A percentile compares a stretch with the other conserved stretches of the same genome.
phyloP scores from a whole-genome alignment of 495 filamentous ascomycete genomes.

The Cryomyces minteri region DNA sequence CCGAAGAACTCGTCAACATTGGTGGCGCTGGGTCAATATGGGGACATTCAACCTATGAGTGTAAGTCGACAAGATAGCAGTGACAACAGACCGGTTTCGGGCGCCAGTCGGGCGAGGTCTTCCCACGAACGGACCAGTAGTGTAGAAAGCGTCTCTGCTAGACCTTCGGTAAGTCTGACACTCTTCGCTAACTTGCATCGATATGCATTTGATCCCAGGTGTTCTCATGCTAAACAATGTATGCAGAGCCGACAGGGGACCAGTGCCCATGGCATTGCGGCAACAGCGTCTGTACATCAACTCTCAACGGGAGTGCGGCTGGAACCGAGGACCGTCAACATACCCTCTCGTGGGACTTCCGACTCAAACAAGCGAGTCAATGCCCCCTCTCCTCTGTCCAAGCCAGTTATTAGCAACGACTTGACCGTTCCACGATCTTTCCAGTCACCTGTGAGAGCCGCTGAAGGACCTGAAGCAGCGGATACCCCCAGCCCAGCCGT shows the following conservation, averaged over 20 bases:
- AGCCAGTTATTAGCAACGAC: constrained; percentile 36
- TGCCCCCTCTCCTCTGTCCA: constrained; percentile 77
- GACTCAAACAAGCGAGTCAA: constrained; percentile 52
- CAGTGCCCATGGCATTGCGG: too few relatives aligned
- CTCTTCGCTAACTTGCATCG: constrained; percentile 1
- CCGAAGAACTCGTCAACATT: constrained; percentile 23
- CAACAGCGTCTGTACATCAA: background rate
- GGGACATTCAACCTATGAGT: background rate
- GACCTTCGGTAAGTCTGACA: constrained; percentile 33
- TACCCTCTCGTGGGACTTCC: constrained; percentile 49
- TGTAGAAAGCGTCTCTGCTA: constrained; percentile 30
- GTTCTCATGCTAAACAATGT: background rate
- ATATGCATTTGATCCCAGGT: constrained; percentile 1
- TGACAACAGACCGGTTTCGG: background rate
- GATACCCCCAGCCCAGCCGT: constrained; percentile 45
- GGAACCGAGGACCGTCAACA: constrained; percentile 38
- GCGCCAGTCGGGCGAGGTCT: constrained; percentile 2
- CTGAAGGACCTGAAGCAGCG: constrained; percentile 6
- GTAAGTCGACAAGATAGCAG: background rate
- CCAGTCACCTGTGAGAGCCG: constrained; percentile 2
- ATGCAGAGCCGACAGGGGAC: background rate
- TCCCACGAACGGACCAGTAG: constrained; percentile 33
- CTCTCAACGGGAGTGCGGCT: constrained; percentile 18
- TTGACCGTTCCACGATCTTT: constrained; percentile 6
- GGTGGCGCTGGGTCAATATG: background rate